Percentiles rank a stretch among this genome's conserved stretches.
Evolutionary conservation across 129 eudicot genomes (phyloP).

Genomic region (Mikania micrantha): DNA sequence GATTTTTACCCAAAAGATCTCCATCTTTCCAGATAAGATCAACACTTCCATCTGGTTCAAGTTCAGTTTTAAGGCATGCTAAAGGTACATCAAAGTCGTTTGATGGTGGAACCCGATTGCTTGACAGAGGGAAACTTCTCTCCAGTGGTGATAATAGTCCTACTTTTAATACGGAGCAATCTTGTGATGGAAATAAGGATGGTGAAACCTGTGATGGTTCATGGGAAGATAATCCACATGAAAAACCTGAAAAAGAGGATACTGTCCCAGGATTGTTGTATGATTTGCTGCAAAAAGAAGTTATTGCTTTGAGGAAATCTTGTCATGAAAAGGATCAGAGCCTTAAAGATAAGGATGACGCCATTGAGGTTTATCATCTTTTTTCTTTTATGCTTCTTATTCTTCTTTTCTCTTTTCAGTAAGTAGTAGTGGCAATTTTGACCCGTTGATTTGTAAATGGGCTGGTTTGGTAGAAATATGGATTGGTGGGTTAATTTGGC

Average conservation of each 20-base stretch:
- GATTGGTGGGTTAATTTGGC: background rate
- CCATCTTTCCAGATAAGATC: conserved; percentile 80
- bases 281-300: conserved; percentile 92
- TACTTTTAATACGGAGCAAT: conserved; percentile 48
- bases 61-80: conserved; percentile 67
- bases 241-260: conserved; percentile 70
- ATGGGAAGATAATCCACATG: conserved; percentile 62
- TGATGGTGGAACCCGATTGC: conserved; percentile 85
- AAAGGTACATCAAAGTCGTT: conserved; percentile 95
- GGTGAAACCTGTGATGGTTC: conserved; percentile 38
- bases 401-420: background rate
- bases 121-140: conserved; percentile 72
- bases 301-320: conserved; percentile 75
- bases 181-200: conserved; percentile 61
- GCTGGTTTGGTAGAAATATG: background rate
- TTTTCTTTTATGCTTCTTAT: background rate
- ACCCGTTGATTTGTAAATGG: background rate
- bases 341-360: conserved; percentile 96
- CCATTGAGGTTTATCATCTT: conserved; percentile 64
- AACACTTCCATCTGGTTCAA: conserved; percentile 50
- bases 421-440: background rate
- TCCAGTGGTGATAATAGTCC: conserved; percentile 58
- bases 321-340: conserved; percentile 91
- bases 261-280: conserved; percentile 79
- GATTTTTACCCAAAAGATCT: conserved; percentile 77